Evolutionary conservation across 2,329 filamentous ascomycete genomes (phyloP), one percentile per base, ranked within the genome.

Genomic region (Teratosphaeria epicoccoides): DNA sequence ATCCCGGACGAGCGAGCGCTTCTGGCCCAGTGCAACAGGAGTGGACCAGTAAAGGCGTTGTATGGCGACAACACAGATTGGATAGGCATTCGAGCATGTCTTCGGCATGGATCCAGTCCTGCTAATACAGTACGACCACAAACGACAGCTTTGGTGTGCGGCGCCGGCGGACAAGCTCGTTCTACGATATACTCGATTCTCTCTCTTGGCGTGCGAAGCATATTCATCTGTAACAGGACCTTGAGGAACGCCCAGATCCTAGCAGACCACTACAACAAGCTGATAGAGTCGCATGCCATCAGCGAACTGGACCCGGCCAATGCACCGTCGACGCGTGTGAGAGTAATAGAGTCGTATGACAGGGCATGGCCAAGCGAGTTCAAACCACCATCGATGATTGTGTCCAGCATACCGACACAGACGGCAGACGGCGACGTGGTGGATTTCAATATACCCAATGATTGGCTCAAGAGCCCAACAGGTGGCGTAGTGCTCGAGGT

Each of bases 31-130:
- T 76, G 82, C 53, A 83, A 83, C 55, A 76, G 80, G 43, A 76
- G 82, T 1, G 85, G 85, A 0, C 78, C 81, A 0, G 79, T 88
- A 6, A 78, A 79, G 55, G 84, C 82, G 0, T 72, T 89, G 0
- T 87, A 88, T 56, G 87, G 85, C 1, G 85, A 89, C 53, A 90
- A 90, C 54, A 89, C 85, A 0, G 86, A 90, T 65, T 90, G 86
- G 83, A 84, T 88, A 28, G 86, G 86, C 4, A 86, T 90, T 43
- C 74, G 83, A 49, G 84, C 83, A 2, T 88, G 84, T 62, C 79
- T 90, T 43, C 77, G 82, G 5, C 76, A 84, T 26, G 85, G 85
- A 1, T 72, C 89, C 1, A 88, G 85, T 0, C 86, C 86, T 0
- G 83, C 84, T 3, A 81, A 81, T 55, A 75, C 76, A 0, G 76